Evolutionary conservation across 306 rosid genomes (phyloP), one percentile per base, ranked within the genome.

Genomic region (Lablab purpureus): DNA sequence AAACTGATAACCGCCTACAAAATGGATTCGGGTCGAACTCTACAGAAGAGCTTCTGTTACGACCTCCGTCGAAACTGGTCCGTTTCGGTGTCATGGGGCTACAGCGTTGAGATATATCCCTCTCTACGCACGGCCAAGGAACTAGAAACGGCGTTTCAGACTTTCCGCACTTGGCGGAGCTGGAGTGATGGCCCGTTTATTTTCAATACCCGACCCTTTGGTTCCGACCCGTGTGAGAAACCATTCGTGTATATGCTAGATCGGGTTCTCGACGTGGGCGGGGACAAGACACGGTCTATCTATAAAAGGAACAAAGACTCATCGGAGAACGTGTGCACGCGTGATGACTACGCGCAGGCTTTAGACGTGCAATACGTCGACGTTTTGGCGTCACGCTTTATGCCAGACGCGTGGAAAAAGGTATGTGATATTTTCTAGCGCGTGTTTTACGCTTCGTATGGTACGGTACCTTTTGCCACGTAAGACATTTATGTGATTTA

Each of bases 1-100:
- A 84, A 77, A 7, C 13, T 93, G 11, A 6, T 82, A 0, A 2
- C 60, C 0, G 77, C 86, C 0, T 81, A 84, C 10, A 23, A 86
- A 73, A 1, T 17, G 50, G 98, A 93, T 43, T 91, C 97, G 68
- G 89, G 88, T 84, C 92, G 92, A 62, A 62, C 83, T 13, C 17
- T 93, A 0, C 97, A 93, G 9, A 88, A 52, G 0, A 82, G 81
- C 2, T 83, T 90, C 52, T 91, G 94, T 27, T 90, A 93, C 22
- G 95, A 93, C 66, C 76, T 62, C 5, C 36, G 41, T 0, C 81
- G 89, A 1, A 93, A 93, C 18, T 91, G 97, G 97, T 75, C 97
- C 0, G 73, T 93, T 0, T 91, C 96, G 4, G 85, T 91, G 32
- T 84, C 97, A 0, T 93, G 97, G 98, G 96, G 98, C 0, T 91